Percentiles rank a stretch among this genome's conserved stretches.
Conservation (phyloP, 495 filamentous ascomycete genomes). For the Parathielavia appendiculata region DNA sequence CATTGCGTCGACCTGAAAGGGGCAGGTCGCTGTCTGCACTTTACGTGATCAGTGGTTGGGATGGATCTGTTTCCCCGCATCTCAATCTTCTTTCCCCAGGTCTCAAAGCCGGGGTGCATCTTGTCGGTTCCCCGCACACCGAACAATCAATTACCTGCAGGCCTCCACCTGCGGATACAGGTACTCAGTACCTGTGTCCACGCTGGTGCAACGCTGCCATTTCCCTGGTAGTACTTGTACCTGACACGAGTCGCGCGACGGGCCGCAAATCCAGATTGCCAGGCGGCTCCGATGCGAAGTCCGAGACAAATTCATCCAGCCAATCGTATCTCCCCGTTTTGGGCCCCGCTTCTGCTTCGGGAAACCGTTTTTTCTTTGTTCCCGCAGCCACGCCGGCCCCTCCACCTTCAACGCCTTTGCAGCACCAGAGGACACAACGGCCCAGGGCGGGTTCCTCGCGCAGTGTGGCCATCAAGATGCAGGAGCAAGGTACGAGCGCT, state of each 20-base stretch:
- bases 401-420: conserved; percentile 11
- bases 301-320: conserved; percentile 25
- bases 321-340: conserved; percentile 19
- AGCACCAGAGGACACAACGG: background rate
- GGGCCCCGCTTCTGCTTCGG: conserved; percentile 16
- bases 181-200: conserved; percentile 17
- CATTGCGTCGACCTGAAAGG: conserved; percentile 12
- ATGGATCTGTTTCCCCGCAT: conserved; percentile 4
- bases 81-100: conserved; percentile 10
- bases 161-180: background rate
- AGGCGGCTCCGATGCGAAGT: conserved; percentile 16
- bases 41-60: conserved; percentile 16
- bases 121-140: conserved; percentile 14
- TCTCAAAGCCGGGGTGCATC: conserved; percentile 14
- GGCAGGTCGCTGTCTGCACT: conserved; percentile 17
- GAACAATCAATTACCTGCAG: conserved; percentile 3
- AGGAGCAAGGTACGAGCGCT: conserved; percentile 10
- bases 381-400: conserved; percentile 4
- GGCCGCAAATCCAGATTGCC: conserved; percentile 36
- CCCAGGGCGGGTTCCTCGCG: background rate
- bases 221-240: conserved; percentile 15
- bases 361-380: conserved; percentile 22
- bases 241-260: conserved; percentile 23
- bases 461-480: conserved; percentile 12
- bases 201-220: background rate